Evolutionary conservation across 495 filamentous ascomycete species (phyloP).

Genomic region (Talaromyces nanjingensis): DNA sequence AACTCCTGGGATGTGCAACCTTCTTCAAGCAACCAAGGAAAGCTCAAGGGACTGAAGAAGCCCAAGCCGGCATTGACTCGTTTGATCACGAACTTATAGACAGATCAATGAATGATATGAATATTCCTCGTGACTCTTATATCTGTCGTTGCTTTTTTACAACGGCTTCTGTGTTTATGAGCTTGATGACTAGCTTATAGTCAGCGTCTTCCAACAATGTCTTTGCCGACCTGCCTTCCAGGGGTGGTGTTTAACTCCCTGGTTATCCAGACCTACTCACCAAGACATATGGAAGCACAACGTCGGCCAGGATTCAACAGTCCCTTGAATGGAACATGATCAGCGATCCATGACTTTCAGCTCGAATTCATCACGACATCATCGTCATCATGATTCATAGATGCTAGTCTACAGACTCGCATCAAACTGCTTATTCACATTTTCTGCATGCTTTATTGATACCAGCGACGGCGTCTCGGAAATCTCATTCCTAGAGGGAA

Average conservation of each 20-base stretch:
- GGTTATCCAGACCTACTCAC: background rate
- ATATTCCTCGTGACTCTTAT: background rate
- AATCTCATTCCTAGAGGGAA: background rate
- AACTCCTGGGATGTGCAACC: background rate
- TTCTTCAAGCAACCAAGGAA: background rate
- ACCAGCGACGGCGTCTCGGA: background rate
- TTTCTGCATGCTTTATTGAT: background rate
- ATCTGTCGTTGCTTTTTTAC: background rate
- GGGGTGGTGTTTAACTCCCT: no score
- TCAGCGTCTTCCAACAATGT: background rate
- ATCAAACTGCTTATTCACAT: background rate
- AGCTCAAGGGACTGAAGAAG: constrained; percentile 13
- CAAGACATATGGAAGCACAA: background rate
- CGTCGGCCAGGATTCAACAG: background rate
- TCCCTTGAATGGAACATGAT: background rate
- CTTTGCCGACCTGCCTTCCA: background rate
- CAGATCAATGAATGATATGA: background rate
- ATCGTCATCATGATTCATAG: background rate
- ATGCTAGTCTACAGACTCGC: background rate
- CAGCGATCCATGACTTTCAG: background rate
- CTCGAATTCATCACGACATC: background rate
- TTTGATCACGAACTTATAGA: constrained; percentile 32
- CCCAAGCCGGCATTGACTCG: constrained; percentile 34
- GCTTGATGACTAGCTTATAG: background rate
- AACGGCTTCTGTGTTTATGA: background rate